Evolutionary conservation across 805 yeast species (phyloP), one percentile per base, ranked within the genome.

Genomic region (Candida vaughaniae): DNA sequence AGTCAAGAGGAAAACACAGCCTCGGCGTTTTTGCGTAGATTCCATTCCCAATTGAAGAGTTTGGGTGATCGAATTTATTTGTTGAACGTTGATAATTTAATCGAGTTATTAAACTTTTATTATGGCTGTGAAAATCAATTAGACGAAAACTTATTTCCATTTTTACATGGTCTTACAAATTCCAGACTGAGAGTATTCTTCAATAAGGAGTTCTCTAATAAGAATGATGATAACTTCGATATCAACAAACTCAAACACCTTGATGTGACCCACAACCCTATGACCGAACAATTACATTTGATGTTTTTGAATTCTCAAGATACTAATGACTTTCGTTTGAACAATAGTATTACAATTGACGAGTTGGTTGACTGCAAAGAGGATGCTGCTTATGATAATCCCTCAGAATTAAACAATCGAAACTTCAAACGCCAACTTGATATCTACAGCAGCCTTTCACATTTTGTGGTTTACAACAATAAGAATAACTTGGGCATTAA

Each of bases 391-490:
- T 22, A 29, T 14, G 32, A 9, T 10, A 26, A 28, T 10, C 15
- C 14, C 6, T 38, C 33, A 16, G 36, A 31, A n/a, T 32, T 61
- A 30, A 53, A 57, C 32, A 63, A 57, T 35, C 45, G 71, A 6
- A 63, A 62, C 45, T 64, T 43, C 41, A 39, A 45, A 18, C 42
- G 43, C 28, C 70, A 64, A 42, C 44, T 53, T 18, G 49, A 49
- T 35, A 42, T 64, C 28, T 52, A 58, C 56, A 62, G 67, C 1
- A 52, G 60, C 8, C 40, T 63, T n/a, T 54, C 60, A 9, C 51
- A 60, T 35, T 61, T 64, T 35, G 43, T 64, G 2, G 39, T 63
- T 16, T 65, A 64, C 45, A 61, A 59, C 38, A 53, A 52, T 36
- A 44, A 43, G 5, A 45, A 36, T 29, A 29, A 45, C 31, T 39